Conservation (phyloP, 1,139 yeast genomes). For the Kodamaea sp. region DNA sequence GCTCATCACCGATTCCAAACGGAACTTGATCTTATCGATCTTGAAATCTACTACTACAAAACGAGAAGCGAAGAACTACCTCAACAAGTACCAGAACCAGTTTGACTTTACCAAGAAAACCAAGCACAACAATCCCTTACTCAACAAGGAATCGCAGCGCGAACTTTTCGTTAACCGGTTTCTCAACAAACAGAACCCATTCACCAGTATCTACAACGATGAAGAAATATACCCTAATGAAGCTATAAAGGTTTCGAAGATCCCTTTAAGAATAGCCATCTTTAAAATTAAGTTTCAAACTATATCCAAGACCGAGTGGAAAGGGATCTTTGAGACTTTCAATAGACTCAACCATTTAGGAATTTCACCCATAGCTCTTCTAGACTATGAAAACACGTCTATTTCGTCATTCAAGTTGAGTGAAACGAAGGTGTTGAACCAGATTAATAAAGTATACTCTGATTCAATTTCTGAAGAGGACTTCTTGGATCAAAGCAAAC, state of each 20-base stretch:
- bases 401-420: conserved; percentile 30
- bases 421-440: conserved; percentile 34
- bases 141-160: conserved; percentile 33
- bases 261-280: conserved; percentile 53
- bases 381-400: conserved; percentile 38
- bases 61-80: conserved; percentile 68
- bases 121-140: conserved; percentile 8
- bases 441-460: conserved; percentile 31
- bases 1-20: conserved; percentile 36
- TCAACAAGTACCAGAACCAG: conserved; percentile 57
- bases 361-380: conserved; percentile 27
- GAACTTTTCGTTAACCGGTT: conserved; percentile 43
- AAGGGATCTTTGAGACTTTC: conserved; percentile 51
- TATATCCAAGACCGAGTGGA: conserved; percentile 33
- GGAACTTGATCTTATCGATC: conserved; percentile 65
- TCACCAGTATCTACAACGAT: conserved; percentile 33
- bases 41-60: conserved; percentile 75
- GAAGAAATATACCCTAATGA: conserved; percentile 37
- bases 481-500: conserved; percentile 18
- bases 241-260: conserved; percentile 30
- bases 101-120: conserved; percentile 28
- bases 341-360: conserved; percentile 54
- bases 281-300: conserved; percentile 46
- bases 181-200: conserved; percentile 36
- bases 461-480: conserved; percentile 20